Evolutionary conservation across 164 flowering plant genomes (phyloP), one percentile per base, ranked within the genome.

Genomic region (Echeveria elegans): DNA sequence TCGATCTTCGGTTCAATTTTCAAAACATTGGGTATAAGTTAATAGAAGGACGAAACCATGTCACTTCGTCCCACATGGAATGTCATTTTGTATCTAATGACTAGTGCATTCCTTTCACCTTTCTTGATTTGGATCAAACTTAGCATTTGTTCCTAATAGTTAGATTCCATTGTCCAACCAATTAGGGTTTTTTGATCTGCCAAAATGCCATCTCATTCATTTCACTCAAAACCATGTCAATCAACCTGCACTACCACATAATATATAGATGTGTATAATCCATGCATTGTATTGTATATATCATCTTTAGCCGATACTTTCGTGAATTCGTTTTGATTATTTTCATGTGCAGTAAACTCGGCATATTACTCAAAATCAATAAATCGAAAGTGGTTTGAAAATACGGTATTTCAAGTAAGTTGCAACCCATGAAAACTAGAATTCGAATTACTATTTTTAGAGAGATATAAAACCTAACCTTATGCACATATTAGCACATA

Each of bases 1-100:
- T n/a, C n/a, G n/a, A n/a, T n/a, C n/a, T n/a, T n/a, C n/a, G n/a
- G n/a, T n/a, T n/a, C n/a, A n/a, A n/a, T n/a, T n/a, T n/a, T n/a
- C n/a, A n/a, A n/a, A n/a, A n/a, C n/a, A n/a, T n/a, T n/a, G n/a
- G n/a, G n/a, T n/a, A 28, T 14, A 56, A 28, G 31, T 28, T 26
- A 29, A 26, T 26, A 53, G 12, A 19, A 26, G 16, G 32, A 56
- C 32, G 32, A 56, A 28, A 3, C 23, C 15, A 12, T 28, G 32
- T 26, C 28, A 12, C 30, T 28, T 28, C 11, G 5, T 56, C 19
- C 6, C 61, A 26, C 32, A 14, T 53, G 61, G 32, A 56, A 26
- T 56, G 61, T 28, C 61, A 28, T 56, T 53, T 26, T 53, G 30
- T 53, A 53, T 48, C 56, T 48, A 53, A 26, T 53, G 9, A n/a